A percentile compares a stretch with the other conserved stretches of the same genome.
phyloP scores from a whole-genome alignment of 1,284 basidiomycete genomes.

The Moesziomyces globuligerus region DNA sequence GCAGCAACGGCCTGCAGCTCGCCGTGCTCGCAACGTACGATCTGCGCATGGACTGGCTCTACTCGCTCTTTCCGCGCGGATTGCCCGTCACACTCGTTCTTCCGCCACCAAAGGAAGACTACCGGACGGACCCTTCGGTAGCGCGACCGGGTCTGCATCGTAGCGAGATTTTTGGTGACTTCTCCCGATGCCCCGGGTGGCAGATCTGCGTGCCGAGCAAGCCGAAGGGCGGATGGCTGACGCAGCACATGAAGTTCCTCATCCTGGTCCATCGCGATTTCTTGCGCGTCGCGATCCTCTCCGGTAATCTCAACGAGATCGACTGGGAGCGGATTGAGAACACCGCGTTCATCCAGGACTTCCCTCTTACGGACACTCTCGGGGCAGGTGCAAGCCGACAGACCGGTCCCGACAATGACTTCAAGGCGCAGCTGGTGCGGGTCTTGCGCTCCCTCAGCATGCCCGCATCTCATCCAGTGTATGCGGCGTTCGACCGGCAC shows the following conservation, averaged over 20 bases:
- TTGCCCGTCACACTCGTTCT: conserved; percentile 55
- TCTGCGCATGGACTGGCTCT: conserved; percentile 60
- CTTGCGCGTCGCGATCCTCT: conserved; percentile 52
- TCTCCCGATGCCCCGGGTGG: conserved; percentile 38
- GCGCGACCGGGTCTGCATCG: conserved; percentile 45
- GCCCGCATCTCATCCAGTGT: conserved; percentile 42
- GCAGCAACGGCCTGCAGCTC: conserved; percentile 35
- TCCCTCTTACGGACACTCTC: conserved; percentile 24
- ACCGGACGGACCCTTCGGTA: conserved; percentile 16
- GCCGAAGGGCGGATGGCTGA: conserved; percentile 45
- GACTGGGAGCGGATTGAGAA: conserved; percentile 66
- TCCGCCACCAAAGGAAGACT: conserved; percentile 43
- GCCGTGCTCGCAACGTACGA: conserved; percentile 60
- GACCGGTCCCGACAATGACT: conserved; percentile 21
- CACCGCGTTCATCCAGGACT: conserved; percentile 61
- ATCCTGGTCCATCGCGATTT: conserved; percentile 52
- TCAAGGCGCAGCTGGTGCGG: conserved; percentile 37
- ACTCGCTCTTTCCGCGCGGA: conserved; percentile 44
- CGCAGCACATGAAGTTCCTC: conserved; percentile 62
- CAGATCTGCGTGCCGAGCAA: conserved; percentile 48
- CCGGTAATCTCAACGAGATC: conserved; percentile 57
- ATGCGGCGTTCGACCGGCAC: conserved; percentile 17
- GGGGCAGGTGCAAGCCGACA: neutral
- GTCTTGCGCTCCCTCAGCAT: conserved; percentile 51
- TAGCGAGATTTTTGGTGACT: conserved; percentile 26